These are phyloP conservation scores for Geranium incanum DNA, from an alignment of 441 rosid species.

Conservation along the genomic window DNA sequence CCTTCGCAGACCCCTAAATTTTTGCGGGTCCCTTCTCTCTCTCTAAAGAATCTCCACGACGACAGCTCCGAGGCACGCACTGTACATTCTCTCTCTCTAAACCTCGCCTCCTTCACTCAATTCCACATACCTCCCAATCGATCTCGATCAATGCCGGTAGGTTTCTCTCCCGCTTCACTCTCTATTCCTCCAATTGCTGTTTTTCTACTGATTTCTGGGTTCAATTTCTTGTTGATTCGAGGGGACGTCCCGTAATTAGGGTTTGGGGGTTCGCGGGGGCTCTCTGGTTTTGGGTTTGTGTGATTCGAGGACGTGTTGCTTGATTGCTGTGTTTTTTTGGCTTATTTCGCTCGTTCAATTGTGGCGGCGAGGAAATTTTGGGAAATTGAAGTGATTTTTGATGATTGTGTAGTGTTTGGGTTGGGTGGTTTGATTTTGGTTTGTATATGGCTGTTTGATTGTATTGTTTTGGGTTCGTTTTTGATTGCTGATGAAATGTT, in stretches of 20 bases:
- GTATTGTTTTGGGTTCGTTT: not conserved
- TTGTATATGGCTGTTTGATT: not conserved
- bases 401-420: constrained; percentile 9
- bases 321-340: not conserved
- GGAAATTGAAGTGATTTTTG: not conserved
- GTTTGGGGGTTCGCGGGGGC: constrained; percentile 8
- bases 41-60: constrained; percentile 22
- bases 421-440: not conserved
- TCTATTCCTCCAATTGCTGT: constrained; percentile 13
- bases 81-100: constrained; percentile 18
- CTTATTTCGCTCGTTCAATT: not conserved
- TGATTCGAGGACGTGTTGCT: not conserved
- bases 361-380: constrained; percentile 4
- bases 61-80: constrained; percentile 14
- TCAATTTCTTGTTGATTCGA: not conserved
- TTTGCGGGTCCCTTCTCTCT: constrained; percentile 30
- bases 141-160: constrained; percentile 44
- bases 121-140: constrained; percentile 22
- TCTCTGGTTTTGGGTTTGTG: not conserved
- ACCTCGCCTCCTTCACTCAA: constrained; percentile 9
- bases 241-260: constrained; percentile 19
- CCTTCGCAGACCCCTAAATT: constrained; percentile 15
- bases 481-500: not conserved
- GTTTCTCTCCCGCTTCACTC: constrained; percentile 14
- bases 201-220: constrained; percentile 8